Evolutionary conservation across 345 rosid species (phyloP), one percentile per base, ranked within the genome.

Genomic region (Pistacia atlantica): DNA sequence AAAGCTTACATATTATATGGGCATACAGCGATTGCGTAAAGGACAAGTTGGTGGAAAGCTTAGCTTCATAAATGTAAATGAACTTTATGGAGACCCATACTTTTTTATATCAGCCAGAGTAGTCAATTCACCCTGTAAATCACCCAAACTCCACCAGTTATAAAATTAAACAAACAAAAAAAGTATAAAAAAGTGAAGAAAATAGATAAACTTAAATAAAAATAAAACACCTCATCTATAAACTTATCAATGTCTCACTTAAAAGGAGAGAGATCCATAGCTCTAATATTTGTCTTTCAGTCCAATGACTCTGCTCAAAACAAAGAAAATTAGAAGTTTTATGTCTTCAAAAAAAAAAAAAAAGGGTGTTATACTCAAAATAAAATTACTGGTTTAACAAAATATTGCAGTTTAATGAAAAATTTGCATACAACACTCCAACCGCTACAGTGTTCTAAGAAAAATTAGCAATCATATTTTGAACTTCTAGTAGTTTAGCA

Each of bases 11-110:
- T 20, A 88, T 85, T 25, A 88, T 33, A 72, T 86, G 92, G 69
- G 90, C 85, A 80, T 89, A 91, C 49, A 91, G 74, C 49, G 97
- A 88, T 77, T 91, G 97, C 89, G 87, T 87, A 77, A 91, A 86
- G 38, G 89, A 79, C 80, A 87, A 77, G 56, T 22, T 22, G 48
- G 57, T 49, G 31, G 82, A 82, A 72, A 89, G 94, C 31, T 78
- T 73, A 51, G 93, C 94, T 38, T 88, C 88, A 66, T 70, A 91
- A 37, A 91, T 85, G 78, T 82, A 86, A 22, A 22, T 22, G 25
- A 22, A 22, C 25, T 22, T n/a, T 22, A 22, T 22, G 25, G 25
- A 82, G 35, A 80, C 75, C 94, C 97, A 91, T 20, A 90, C 75
- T 20, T 79, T 85, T 89, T 93, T 91, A 89, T 85, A 65, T 87